Base-by-base conservation (phyloP, 495 filamentous ascomycete genomes). In the Penicillium coffeae region DNA sequence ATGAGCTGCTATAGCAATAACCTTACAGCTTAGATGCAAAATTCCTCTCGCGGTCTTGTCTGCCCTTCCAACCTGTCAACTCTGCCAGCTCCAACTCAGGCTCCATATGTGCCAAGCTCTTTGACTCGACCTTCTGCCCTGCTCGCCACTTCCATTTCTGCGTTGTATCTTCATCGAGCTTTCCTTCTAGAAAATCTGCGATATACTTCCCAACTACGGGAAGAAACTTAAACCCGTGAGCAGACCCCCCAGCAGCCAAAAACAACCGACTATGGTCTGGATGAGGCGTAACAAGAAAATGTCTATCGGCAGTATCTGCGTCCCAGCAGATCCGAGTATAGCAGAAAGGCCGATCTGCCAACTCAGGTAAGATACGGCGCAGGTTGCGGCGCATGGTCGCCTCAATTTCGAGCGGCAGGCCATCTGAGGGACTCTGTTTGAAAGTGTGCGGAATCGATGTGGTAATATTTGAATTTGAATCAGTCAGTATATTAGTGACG, bases 151-250 rank as follows among this genome's bases (percentile, higher is more conserved):
- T 16, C 57, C 57, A 60, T 12, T 54, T 42, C 21, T 30, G 18
- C 13, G 36, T 41, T 20, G 51, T 51, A 0, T 48, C 50, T 3
- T 46, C 21, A 15, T 44, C 39, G 15, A 56, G 39, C 13, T 12
- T 56, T 0, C 57, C 59, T 19, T 59, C 45, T 8, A 85, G 56
- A 70, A 81, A 66, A 39, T 76, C 60, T 1, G 72, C 68, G 3
- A 83, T 75, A 57, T 83, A 81, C 30, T 74, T 67, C 5, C 80
- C 80, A 47, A 83, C 63, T 6, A 71, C 72, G 0, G 80, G 80
- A 21, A 83, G 63, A 58, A 83, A 83, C 55, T 83, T 83, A 61
- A 74, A 83, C 38, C 65, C 68, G 54, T 75, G 76, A 12, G 68
- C 73, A 5, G 70, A 70, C 0, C 76, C 76, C 4, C 71, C 71